Base-by-base conservation (phyloP, 371 early-diverging fungal species). In the Circinella minor region DNA sequence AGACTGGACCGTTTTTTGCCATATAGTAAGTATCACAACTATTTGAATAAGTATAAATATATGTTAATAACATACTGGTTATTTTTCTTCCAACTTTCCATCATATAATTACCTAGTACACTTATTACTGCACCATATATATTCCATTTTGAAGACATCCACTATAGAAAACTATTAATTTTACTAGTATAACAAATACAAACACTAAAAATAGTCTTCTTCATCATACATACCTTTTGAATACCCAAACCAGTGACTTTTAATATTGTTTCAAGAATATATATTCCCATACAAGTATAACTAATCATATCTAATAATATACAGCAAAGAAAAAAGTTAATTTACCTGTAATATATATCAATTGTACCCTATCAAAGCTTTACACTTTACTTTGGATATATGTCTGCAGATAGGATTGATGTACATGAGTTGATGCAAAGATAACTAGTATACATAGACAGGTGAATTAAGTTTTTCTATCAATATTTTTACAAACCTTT, bases 121-220 rank as follows among this genome's bases (percentile, higher is more conserved):
- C 77, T 81, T 27, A 86, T 70, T 20, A 63, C 65, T 15, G 75
- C 64, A 65, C 85, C 87, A 67, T 83, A 85, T 15, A 85, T 66
- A 51, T 85, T 85, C 87, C 87, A 87, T 54, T 73, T 73, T 1
- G 78, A 78, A 11, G 80, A 76, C 4, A 73, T 61, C 82, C 82
- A 85, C 79, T 86, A 76, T 0, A 68, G 11, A 34, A 43, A 11
- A 43, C 9, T 27, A 27, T 27, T 27, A 27, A 27, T 27, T 27
- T 27, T 27, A 27, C 27, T 27, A 1, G 0, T 27, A 27, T 27
- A 34, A n/a, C 36, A 27, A 4, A 14, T 39, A 1, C 0, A 27
- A 27, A 27, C 27, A 27, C 2, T 27, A 0, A 27, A 27, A 27
- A 0, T 27, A 27, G 27, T 2, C 27, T 27, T 27, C 27, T 27